Evolutionary conservation across 306 rosid species (phyloP).

Genomic region (Trichosanthes truncata): DNA sequence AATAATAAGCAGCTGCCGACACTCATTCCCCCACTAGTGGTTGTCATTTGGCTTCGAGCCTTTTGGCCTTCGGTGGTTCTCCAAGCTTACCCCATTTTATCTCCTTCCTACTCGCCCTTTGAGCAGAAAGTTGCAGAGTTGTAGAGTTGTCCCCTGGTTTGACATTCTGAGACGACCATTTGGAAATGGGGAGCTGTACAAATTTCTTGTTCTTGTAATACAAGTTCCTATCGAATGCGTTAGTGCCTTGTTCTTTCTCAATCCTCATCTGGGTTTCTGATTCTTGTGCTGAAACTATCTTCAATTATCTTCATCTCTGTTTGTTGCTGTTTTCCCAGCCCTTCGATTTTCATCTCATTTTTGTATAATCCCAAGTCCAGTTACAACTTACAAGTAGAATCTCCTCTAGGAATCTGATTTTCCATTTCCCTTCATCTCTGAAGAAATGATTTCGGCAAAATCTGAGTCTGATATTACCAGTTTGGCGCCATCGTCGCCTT

Average conservation of each 20-base stretch:
- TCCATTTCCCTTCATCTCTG: neutral
- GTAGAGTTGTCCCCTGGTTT: neutral
- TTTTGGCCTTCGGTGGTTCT: slow-evolving; percentile 5
- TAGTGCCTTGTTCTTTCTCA: neutral
- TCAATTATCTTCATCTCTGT: neutral
- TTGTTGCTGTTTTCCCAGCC: no score
- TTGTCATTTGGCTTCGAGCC: slow-evolving; percentile 2
- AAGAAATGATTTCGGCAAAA: slow-evolving; percentile 48
- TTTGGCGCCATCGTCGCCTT: slow-evolving; percentile 85
- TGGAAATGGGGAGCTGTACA: neutral
- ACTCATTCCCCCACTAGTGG: slow-evolving; percentile 21
- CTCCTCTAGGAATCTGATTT: neutral
- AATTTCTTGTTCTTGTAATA: neutral
- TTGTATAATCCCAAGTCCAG: neutral
- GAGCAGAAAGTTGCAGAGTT: neutral
- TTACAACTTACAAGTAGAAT: neutral
- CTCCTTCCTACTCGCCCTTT: slow-evolving; percentile 12
- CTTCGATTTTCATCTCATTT: neutral
- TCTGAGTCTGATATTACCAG: slow-evolving; percentile 88
- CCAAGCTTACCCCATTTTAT: slow-evolving; percentile 19
- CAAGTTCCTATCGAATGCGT: neutral
- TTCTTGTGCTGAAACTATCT: neutral
- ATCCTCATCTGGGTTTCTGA: neutral
- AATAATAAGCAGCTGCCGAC: slow-evolving; percentile 46
- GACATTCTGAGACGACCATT: neutral